These are phyloP conservation scores for Lodderomyces beijingensis DNA, from an alignment of 1,139 yeast species.

Conservation along the genomic window DNA sequence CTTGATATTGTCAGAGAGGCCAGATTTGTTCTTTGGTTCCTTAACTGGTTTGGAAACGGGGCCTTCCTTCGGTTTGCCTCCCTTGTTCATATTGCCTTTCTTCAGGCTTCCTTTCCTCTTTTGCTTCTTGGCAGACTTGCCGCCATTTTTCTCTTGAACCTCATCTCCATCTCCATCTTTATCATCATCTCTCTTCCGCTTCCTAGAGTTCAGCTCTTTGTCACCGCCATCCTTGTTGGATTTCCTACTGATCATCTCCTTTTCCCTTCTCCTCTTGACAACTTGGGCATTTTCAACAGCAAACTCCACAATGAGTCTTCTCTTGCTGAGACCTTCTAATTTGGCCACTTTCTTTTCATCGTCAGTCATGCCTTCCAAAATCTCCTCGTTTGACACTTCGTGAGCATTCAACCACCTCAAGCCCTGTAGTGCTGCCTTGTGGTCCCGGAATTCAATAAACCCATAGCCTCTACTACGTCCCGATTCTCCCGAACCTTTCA, in stretches of 20 bases:
- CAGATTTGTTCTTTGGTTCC: slow-evolving; percentile 29
- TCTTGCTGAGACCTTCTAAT: slow-evolving; percentile 52
- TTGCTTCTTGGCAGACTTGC: slow-evolving; percentile 9
- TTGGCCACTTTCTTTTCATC: slow-evolving; percentile 58
- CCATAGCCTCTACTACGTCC: slow-evolving; percentile 98
- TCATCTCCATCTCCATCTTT: slow-evolving; percentile 17
- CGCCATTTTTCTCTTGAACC: slow-evolving; percentile 12
- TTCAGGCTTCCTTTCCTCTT: slow-evolving; percentile 24
- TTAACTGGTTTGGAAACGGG: slow-evolving; percentile 1
- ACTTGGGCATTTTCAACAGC: slow-evolving; percentile 95
- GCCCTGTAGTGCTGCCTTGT: slow-evolving; percentile 91
- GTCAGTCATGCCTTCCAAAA: slow-evolving; percentile 65
- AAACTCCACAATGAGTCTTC: slow-evolving; percentile 88
- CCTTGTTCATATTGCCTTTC: slow-evolving; percentile 48
- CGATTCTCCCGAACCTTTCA: slow-evolving; percentile 77
- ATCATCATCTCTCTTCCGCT: slow-evolving; percentile 20
- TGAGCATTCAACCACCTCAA: slow-evolving; percentile 97
- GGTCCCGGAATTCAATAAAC: slow-evolving; percentile 89
- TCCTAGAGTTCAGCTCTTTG: slow-evolving; percentile 6
- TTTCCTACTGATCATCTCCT: slow-evolving; percentile 46
- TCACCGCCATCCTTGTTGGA: slow-evolving; percentile 22
- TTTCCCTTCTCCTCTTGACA: slow-evolving; percentile 82
- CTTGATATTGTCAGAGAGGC: slow-evolving; percentile 51
- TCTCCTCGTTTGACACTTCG: slow-evolving; percentile 67
- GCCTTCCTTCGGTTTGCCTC: slow-evolving; percentile 13